Evolutionary conservation across 345 rosid genomes (phyloP).

Genomic region (Salix viminalis): DNA sequence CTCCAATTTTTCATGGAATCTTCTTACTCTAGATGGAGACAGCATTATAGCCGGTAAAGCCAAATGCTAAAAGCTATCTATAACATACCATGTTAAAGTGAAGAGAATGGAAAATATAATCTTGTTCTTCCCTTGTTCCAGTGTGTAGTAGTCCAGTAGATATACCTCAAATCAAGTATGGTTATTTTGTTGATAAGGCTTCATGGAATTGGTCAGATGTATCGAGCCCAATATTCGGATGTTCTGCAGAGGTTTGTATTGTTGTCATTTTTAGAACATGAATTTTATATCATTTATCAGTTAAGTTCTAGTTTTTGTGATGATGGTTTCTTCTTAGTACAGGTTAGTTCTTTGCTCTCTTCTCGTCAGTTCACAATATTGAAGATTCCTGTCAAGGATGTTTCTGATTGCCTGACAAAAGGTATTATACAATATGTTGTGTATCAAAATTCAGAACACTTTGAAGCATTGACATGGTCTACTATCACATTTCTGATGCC

Average conservation of each 20-base stretch:
- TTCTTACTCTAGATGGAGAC: slow-evolving; percentile 70
- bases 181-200: slow-evolving; percentile 41
- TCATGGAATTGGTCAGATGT: slow-evolving; percentile 67
- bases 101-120: slow-evolving; percentile 5
- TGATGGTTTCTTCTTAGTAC: slow-evolving; percentile 9
- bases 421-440: slow-evolving; percentile 35
- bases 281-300: neutral
- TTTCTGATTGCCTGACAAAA: slow-evolving; percentile 44
- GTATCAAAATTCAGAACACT: neutral
- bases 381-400: slow-evolving; percentile 62
- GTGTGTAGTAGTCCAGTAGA: slow-evolving; percentile 82
- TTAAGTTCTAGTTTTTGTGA: slow-evolving; percentile 10
- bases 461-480: too few relatives aligned
- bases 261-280: neutral
- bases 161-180: slow-evolving; percentile 73
- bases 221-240: slow-evolving; percentile 56
- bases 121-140: slow-evolving; percentile 24
- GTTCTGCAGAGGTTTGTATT: slow-evolving; percentile 54
- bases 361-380: slow-evolving; percentile 54
- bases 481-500: neutral
- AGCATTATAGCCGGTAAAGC: slow-evolving; percentile 67
- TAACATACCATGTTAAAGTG: neutral
- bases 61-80: slow-evolving; percentile 2
- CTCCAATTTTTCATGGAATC: slow-evolving; percentile 61
- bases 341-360: slow-evolving; percentile 59